Base-by-base conservation (phyloP, 2,329 filamentous ascomycete genomes). In the Hirsutella thompsonii region DNA sequence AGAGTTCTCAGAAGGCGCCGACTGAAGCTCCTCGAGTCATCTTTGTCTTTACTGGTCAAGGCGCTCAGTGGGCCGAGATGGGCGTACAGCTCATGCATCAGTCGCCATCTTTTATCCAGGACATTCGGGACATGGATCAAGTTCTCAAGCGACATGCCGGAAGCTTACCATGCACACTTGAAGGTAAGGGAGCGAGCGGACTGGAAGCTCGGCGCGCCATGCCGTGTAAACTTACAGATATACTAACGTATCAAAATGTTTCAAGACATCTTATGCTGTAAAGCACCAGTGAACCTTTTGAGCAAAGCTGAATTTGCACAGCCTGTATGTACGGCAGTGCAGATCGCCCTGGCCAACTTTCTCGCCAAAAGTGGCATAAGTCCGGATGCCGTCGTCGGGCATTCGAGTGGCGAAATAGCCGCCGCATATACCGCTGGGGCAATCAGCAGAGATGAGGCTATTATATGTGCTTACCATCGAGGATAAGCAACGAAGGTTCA, bases 1-100 rank as follows among this genome's bases (percentile, higher is more conserved):
- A 16, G 8, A 16, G 3, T 16, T 38, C 36, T 20, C 26, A 10
- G 29, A 19, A 20, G 19, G 52, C 20, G 50, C 65, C 20, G 9
- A n/a, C n/a, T n/a, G n/a, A n/a, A n/a, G n/a, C n/a, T n/a, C n/a
- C n/a, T n/a, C n/a, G n/a, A n/a, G n/a, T n/a, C n/a, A n/a, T n/a
- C n/a, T 38, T 69, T 67, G 45, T 56, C 21, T 57, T 56, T 41
- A 55, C 52, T 3, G 53, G 53, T 3, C 53, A 55, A 38, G 53
- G 53, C 23, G 53, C 53, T 3, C 53, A 55, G 36, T 55, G 53
- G 49, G 39, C 44, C 29, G 45, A 44, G 20, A 53, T 50, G 50
- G 48, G 46, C 2, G 48, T 43, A 16, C 41, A 49, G 30, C 47
- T 52, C 8, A 40, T 47, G 10, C 37, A 44, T 8, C 4, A 28